Base-by-base conservation (phyloP, 306 rosid genomes). In the Ochetophila trinervis region DNA sequence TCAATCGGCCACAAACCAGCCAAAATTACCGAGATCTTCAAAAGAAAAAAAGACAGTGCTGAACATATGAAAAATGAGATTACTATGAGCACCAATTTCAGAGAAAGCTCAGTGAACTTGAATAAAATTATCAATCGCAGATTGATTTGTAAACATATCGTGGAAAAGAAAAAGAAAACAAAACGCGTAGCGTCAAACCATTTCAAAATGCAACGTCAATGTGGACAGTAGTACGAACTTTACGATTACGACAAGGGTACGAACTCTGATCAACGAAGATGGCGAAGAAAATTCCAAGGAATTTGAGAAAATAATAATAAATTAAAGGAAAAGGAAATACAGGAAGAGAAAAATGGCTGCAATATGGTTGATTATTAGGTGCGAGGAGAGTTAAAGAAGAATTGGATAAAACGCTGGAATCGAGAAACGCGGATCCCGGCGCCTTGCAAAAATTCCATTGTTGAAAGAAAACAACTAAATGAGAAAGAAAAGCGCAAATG, bases 401-500 rank as follows among this genome's bases (percentile, higher is more conserved):
- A 69, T 42, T 40, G 78, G 71, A 62, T 62, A 47, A 42, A n/a
- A 30, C 67, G 57, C 62, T 44, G 70, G 44, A 85, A 75, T 82
- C 79, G 83, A 84, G 75, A 82, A 79, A 79, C 79, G 86, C 71
- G 89, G 92, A 89, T 85, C 83, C 87, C 85, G 69, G 82, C 48
- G 81, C 56, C 49, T 76, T 55, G 84, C 74, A 51, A 36, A 81
- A 75, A 80, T 84, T 82, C 87, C 95, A 76, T 81, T 21, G 23
- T 57, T 45, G 79, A 66, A 37, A 19, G 42, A 66, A 10, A 47
- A 19, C 40, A 73, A 45, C 57, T 23, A 62, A 13, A 66, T 19
- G 17, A 30, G 14, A 57, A 32, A 15, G 18, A 60, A 74, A 76
- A 59, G 62, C 67, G 64, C 60, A 75, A 77, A 60, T 62, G 73